Base-by-base conservation (phyloP, 202 grass and related monocot species). In the Carex arenaria region DNA sequence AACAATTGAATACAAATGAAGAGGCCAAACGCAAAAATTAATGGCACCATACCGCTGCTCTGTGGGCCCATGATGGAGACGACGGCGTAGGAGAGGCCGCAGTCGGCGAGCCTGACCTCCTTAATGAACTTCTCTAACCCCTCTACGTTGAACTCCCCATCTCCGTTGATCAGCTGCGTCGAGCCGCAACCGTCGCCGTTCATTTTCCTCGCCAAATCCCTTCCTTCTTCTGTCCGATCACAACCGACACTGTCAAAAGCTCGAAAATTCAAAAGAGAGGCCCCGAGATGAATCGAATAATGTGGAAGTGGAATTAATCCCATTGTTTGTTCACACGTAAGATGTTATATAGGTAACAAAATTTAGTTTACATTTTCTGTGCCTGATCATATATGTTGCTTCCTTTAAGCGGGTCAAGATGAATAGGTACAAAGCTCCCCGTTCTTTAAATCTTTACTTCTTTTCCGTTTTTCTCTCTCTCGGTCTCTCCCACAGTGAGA, bases 21-120 rank as follows among this genome's bases (percentile, higher is more conserved):
- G 14, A 17, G 36, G 8, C 5, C 26, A 74, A 54, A 43, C 12
- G 7, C 78, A 61, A 42, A 22, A 62, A 61, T 80, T 30, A 2
- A 2, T n/a, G 32, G 43, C 64, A 2, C 38, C 90, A 83, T 82
- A 95, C 93, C 93, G 82, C 93, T 95, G 67, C 93, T 89, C 79
- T 95, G 93, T 34, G 93, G 88, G 1, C 93, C 93, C 72, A 94
- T 60, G 86, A 94, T 89, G 82, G 93, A 92, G 86, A 94, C 90
- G 55, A 94, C 84, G 73, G 79, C 86, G 90, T 94, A 94, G 79
- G 86, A 94, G 82, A 94, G 93, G 49, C 93, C 93, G 17, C 73
- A 82, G 1, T 62, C 79, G 4, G 10, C 12, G 45, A 92, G 87
- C 47, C 84, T 87, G 36, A 85, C 30, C 52, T 70, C 84, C 30